Percentiles rank a stretch among this genome's conserved stretches.
Conservation (phyloP, 2,329 filamentous ascomycete species). For the Botrytis pseudocinerea region DNA sequence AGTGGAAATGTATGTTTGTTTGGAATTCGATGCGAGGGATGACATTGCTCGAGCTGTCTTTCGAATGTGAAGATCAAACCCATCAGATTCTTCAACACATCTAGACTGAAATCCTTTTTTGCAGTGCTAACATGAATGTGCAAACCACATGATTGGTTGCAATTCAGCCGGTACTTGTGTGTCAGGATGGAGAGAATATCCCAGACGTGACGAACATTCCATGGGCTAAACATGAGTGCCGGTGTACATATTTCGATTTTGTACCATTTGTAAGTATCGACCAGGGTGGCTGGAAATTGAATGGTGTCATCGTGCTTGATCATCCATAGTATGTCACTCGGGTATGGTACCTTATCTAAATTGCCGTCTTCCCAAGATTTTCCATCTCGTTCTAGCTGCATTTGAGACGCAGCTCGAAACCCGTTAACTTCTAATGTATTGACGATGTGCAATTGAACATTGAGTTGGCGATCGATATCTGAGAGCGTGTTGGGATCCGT, state of each 20-base stretch:
- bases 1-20: conserved; percentile 12
- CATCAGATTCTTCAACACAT: conserved; percentile 38
- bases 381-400: conserved; percentile 1
- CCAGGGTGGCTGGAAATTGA: not conserved
- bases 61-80: conserved; percentile 38
- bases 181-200: conserved; percentile 23
- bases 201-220: conserved; percentile 24
- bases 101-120: conserved; percentile 30
- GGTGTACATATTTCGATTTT: conserved; percentile 31
- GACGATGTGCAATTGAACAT: conserved; percentile 19
- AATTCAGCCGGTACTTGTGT: conserved; percentile 29
- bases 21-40: conserved; percentile 26
- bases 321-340: conserved; percentile 18
- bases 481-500: not conserved
- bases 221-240: conserved; percentile 20
- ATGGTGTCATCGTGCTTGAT: conserved; percentile 25
- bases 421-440: not conserved
- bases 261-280: conserved; percentile 25
- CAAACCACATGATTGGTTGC: conserved; percentile 35
- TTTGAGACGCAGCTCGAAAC: conserved; percentile 18
- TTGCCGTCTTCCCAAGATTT: conserved; percentile 1
- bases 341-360: not conserved
- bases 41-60: conserved; percentile 34
- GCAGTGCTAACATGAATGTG: conserved; percentile 42
- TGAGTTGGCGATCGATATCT: conserved; percentile 10